Percentiles rank a stretch among this genome's conserved stretches.
Evolutionary conservation across 2,329 filamentous ascomycete species (phyloP).

Genomic region (Cladophialophora chaetospira): DNA sequence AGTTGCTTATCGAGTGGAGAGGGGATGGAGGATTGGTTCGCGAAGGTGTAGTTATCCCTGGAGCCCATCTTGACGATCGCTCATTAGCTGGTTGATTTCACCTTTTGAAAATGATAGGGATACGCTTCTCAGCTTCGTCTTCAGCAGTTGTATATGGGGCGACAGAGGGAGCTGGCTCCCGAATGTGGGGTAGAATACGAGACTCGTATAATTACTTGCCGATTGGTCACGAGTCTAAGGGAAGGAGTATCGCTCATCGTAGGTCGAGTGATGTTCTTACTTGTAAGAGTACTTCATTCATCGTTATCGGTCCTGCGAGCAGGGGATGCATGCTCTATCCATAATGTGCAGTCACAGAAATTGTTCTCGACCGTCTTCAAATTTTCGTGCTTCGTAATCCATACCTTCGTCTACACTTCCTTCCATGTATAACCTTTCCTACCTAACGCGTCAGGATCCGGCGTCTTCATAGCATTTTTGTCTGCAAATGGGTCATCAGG

Average conservation of each 20-base stretch:
- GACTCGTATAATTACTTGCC: conserved; percentile 13
- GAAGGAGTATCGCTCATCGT: not conserved
- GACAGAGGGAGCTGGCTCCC: not conserved
- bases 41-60: conserved; percentile 25
- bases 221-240: not conserved
- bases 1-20: conserved; percentile 15
- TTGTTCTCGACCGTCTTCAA: conserved; percentile 1
- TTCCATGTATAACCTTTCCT: conserved; percentile 30
- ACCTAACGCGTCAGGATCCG: conserved; percentile 35
- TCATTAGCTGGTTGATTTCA: not conserved
- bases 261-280: no score
- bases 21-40: conserved; percentile 23
- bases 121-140: not conserved
- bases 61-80: conserved; percentile 16
- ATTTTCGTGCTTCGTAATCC: conserved; percentile 5
- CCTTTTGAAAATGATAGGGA: not conserved
- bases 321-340: not conserved
- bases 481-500: conserved; percentile 87
- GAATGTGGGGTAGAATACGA: conserved; percentile 18
- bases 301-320: conserved; percentile 13
- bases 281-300: conserved; percentile 21
- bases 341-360: not conserved
- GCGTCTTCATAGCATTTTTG: conserved; percentile 68
- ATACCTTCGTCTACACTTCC: conserved; percentile 16
- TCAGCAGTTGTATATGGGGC: not conserved